Evolutionary conservation across 2,329 filamentous ascomycete genomes (phyloP), one percentile per base, ranked within the genome.

Genomic region (Colletotrichum falcatum): DNA sequence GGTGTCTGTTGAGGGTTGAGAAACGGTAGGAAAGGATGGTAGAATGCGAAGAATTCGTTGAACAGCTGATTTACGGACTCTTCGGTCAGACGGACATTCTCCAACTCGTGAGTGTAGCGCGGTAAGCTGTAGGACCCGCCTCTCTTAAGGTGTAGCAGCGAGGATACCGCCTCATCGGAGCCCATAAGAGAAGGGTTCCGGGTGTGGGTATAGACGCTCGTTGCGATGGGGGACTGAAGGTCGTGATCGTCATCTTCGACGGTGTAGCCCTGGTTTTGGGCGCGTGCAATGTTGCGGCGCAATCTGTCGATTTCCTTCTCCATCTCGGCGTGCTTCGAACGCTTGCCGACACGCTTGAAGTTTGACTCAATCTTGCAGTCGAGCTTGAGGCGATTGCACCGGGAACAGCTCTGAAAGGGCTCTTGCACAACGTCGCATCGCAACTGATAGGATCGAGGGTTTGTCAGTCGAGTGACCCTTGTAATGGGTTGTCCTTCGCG

Each of bases 361-460:
- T 94, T 94, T 76, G 92, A 93, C 80, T 95, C 92, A 80, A 96
- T 95, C 80, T 94, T 93, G 85, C 93, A 96, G 72, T 91, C 89
- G 72, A 95, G 90, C 81, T 92, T 93, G 77, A 95, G 88, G 76
- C 94, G 92, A 78, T 89, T 89, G 82, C 93, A 96, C 66, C 93
- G 88, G 64, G 90, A 90, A 83, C 93, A 96, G 76, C 89, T 89
- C 76, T 90, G 88, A 79, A 94, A 95, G 23, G 92, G 92, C 35
- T 94, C 92, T 81, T 94, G 92, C 75, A 93, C 85, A 75, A 95
- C 93, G 84, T 95, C 92, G 86, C 93, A 96, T 77, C 92, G 91
- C 72, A 95, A 84, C 92, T 94, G 78, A 74, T 70, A 48, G 61
- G 69, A 62, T 63, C 46, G 63, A 60, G 39, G 18, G 20, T 9